A percentile compares a stretch with the other conserved stretches of the same genome.
Conservation (phyloP, 805 yeast genomes). For the Kluyveromyces siamensis region DNA sequence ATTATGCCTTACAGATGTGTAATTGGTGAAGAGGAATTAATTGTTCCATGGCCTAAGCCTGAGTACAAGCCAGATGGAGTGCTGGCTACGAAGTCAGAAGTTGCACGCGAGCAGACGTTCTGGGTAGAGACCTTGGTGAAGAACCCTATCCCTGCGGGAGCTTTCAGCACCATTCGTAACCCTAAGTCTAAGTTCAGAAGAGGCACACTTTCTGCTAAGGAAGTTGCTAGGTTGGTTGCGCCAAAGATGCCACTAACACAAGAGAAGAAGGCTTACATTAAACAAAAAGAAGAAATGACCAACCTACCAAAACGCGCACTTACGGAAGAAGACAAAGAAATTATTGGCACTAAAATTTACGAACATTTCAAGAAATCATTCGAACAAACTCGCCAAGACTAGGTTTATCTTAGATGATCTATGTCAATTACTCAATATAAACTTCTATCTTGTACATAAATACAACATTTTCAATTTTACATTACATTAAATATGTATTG, state of each 20-base stretch:
- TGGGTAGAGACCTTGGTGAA: slow-evolving; percentile 59
- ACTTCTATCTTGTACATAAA: neutral
- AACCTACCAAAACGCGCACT: slow-evolving; percentile 34
- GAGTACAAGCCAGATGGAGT: slow-evolving; percentile 41
- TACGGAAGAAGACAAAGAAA: slow-evolving; percentile 34
- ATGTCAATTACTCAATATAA: neutral
- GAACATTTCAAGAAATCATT: slow-evolving; percentile 11
- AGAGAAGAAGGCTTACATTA: slow-evolving; percentile 50
- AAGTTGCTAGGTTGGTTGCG: slow-evolving; percentile 51
- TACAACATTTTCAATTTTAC: neutral
- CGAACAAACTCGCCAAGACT: neutral
- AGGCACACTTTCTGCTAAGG: slow-evolving; percentile 52
- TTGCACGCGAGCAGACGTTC: slow-evolving; percentile 63
- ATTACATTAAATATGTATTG: neutral
- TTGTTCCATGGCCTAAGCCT: slow-evolving; percentile 88
- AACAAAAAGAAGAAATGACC: slow-evolving; percentile 42
- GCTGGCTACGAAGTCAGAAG: slow-evolving; percentile 46
- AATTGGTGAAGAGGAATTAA: slow-evolving; percentile 54
- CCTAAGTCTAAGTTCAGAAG: slow-evolving; percentile 62
- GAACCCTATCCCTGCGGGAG: slow-evolving; percentile 61
- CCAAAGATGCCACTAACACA: slow-evolving; percentile 73
- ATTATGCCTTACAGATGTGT: slow-evolving; percentile 75
- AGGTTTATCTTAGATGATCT: neutral
- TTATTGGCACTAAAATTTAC: slow-evolving; percentile 30
- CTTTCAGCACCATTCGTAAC: slow-evolving; percentile 63